Evolutionary conservation across 2,329 filamentous ascomycete genomes (phyloP).

Genomic region (Cercospora nicotianae): DNA sequence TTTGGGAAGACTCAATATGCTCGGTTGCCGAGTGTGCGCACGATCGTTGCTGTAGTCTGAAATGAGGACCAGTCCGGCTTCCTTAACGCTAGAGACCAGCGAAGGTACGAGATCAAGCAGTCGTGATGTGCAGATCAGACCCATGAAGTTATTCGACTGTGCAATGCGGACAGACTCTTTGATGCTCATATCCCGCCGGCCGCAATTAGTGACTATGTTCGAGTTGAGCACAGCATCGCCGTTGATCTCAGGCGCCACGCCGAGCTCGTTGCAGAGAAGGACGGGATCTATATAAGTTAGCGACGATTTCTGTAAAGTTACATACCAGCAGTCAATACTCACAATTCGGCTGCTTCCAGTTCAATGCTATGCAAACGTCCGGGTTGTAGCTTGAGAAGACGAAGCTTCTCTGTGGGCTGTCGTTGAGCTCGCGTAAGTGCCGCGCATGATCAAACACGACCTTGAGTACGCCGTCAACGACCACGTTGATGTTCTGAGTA

Average conservation of each 20-base stretch:
- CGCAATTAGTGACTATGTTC: slow-evolving; percentile 57
- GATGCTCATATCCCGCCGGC: slow-evolving; percentile 75
- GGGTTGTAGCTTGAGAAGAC: slow-evolving; percentile 94
- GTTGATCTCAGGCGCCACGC: slow-evolving; percentile 29
- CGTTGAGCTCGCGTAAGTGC: slow-evolving; percentile 61
- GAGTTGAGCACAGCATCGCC: slow-evolving; percentile 6
- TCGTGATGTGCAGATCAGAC: slow-evolving; percentile 83
- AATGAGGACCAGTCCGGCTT: slow-evolving; percentile 86
- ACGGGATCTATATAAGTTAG: slow-evolving; percentile 67
- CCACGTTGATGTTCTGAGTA: slow-evolving; percentile 78
- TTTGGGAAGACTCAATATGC: slow-evolving; percentile 64
- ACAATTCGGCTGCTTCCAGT: slow-evolving; percentile 99
- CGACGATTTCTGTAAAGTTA: not conserved
- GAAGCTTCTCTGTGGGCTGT: slow-evolving; percentile 77
- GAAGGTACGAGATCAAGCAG: slow-evolving; percentile 90
- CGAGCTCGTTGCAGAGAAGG: slow-evolving; percentile 87
- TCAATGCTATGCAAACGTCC: slow-evolving; percentile 86
- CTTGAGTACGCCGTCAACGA: slow-evolving; percentile 78
- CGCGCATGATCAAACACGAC: slow-evolving; percentile 92
- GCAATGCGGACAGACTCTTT: slow-evolving; percentile 94
- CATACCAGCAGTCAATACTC: slow-evolving; percentile 36
- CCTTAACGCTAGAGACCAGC: slow-evolving; percentile 89
- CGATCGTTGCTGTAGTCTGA: slow-evolving; percentile 66
- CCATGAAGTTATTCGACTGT: slow-evolving; percentile 97
- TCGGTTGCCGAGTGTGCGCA: slow-evolving; percentile 39